Evolutionary conservation across 208 protist genomes (phyloP), one percentile per base, ranked within the genome.

Genomic region (Leptomonas pyrrhocoris): DNA sequence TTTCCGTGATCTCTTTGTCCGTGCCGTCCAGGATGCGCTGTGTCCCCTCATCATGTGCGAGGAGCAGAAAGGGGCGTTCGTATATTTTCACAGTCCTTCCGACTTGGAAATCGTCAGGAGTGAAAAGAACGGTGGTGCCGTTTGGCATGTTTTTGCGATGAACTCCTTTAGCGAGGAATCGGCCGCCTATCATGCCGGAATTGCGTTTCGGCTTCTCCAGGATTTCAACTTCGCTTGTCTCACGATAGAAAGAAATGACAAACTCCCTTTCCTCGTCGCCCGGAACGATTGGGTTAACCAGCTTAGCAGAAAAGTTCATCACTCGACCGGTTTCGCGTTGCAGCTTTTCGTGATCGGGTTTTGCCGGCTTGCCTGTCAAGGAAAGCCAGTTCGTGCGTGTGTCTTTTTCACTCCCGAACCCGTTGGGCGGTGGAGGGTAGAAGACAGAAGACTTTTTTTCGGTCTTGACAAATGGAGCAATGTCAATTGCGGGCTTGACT

Each of bases 241-340:
- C 93, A n/a, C 95, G 80, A 75, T 91, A 82, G 77, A 95, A 98
- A 13, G 88, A 83, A 65, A 98, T 82, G 28, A 97, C 75, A 80
- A 98, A 98, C 25, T 86, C 57, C 49, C 96, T 73, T 28, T 68
- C 75, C 31, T 81, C 78, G 80, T 98, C 96, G 23, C 78, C 86
- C 28, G 77, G 77, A 25, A 80, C 77, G 36, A 89, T 71, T 21
- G 88, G 89, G 1, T 92, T 86, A 8, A 76, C 71, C 13, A 94
- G 74, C 16, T 68, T 64, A 8, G 85, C 89, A 21, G 84, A 72
- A 68, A 97, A 98, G 48, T 81, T 85, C 82, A 98, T 93, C 13
- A 97, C 79, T 27, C 94, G 86, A 7, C 92, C 88, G n/a, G 82
- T 58, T 68, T 96, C 88, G 25, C 65, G 68, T 46, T 88, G 74